Conservation (phyloP, 2,329 filamentous ascomycete genomes). For the Rutstroemia sydowiana region DNA sequence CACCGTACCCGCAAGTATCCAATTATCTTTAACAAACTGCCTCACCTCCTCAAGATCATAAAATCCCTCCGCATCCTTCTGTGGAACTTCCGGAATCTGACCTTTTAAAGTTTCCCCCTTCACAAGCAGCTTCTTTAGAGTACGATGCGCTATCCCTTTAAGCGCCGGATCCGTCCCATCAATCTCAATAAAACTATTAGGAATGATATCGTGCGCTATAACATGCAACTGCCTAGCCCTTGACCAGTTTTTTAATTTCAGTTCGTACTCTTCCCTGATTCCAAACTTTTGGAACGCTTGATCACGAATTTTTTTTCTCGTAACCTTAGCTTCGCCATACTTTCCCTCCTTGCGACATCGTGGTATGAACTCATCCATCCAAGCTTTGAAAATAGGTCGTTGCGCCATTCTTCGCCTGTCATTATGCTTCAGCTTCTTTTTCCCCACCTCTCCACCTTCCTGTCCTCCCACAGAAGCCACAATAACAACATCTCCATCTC, state of each 20-base stretch:
- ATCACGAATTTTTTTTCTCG: constrained; percentile 40
- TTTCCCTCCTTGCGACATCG: constrained; percentile 36
- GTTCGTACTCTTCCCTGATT: constrained; percentile 38
- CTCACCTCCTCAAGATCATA: constrained; percentile 37
- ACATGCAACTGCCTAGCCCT: constrained; percentile 34
- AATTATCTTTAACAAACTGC: constrained; percentile 36
- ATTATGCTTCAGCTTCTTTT: constrained; percentile 40
- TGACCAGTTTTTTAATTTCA: constrained; percentile 36
- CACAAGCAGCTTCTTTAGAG: constrained; percentile 44
- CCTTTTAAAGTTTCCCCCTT: constrained; percentile 37
- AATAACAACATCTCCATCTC: too few relatives aligned
- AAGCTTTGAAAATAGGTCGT: constrained; percentile 51
- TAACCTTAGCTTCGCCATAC: constrained; percentile 25
- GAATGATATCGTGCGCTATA: constrained; percentile 42
- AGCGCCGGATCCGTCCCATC: background rate
- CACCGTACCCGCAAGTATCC: too few relatives aligned
- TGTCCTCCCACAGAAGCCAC: too few relatives aligned
- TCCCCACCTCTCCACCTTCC: constrained; percentile 29
- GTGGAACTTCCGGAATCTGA: constrained; percentile 20
- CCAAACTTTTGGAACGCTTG: constrained; percentile 48
- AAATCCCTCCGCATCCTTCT: constrained; percentile 35
- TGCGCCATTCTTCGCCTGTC: constrained; percentile 49
- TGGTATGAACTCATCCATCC: constrained; percentile 58
- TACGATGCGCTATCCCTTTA: constrained; percentile 30
- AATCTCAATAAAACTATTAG: constrained; percentile 31